These are phyloP conservation scores for Sclerotinia borealis DNA, from an alignment of 2,329 filamentous ascomycete species.

Conservation along the genomic window DNA sequence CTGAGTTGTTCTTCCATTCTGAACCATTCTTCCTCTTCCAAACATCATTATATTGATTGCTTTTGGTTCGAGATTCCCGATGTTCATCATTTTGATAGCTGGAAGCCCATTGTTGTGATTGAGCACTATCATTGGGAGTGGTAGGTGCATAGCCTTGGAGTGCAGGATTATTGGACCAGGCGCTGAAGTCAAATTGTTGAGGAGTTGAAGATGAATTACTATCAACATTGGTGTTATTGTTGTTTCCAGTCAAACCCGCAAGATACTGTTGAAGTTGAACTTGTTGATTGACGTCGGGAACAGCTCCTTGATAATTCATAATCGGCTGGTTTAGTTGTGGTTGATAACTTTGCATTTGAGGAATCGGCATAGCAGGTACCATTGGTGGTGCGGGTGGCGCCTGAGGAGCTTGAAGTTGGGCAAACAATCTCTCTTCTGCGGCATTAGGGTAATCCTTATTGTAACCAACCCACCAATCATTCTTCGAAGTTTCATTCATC, in stretches of 20 bases:
- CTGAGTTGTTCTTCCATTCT: background rate
- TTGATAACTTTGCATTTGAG: constrained; percentile 18
- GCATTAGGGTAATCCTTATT: constrained; percentile 35
- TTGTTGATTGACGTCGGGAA: constrained; percentile 24
- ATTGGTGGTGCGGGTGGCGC: constrained; percentile 23
- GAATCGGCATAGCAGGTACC: constrained; percentile 16
- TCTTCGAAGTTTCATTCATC: constrained; percentile 42
- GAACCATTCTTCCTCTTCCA: constrained; percentile 9
- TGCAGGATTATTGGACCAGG: constrained; percentile 14
- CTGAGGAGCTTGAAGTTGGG: constrained; percentile 23
- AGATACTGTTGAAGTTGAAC: constrained; percentile 28
- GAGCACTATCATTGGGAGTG: background rate
- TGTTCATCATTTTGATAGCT: constrained; percentile 17
- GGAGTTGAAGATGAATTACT: background rate
- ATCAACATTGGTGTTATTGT: constrained; percentile 8
- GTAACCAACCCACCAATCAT: constrained; percentile 49
- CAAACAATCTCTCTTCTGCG: constrained; percentile 28
- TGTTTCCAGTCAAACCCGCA: constrained; percentile 22
- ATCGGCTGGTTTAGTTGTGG: constrained; percentile 15
- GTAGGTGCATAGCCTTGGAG: constrained; percentile 2
- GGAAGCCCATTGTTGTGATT: constrained; percentile 17
- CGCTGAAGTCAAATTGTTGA: constrained; percentile 23
- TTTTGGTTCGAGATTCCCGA: background rate
- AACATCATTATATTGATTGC: background rate
- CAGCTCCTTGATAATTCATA: constrained; percentile 10